Conservation (phyloP, 2,329 filamentous ascomycete species). For the Pezicula radicicola region DNA sequence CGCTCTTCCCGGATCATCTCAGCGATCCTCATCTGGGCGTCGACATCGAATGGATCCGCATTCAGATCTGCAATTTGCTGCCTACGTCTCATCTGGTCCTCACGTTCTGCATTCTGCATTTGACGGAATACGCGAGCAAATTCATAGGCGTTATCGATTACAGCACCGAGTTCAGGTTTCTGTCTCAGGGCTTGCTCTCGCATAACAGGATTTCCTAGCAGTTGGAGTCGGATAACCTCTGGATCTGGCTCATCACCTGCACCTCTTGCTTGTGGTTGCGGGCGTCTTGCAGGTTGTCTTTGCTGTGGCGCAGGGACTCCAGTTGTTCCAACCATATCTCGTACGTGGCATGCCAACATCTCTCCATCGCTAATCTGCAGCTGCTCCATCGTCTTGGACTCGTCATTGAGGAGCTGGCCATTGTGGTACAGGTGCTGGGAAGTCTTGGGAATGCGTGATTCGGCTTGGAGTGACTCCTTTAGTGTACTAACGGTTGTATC, state of each 20-base stretch:
- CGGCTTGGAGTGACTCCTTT: constrained; percentile 83
- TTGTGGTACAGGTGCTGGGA: constrained; percentile 89
- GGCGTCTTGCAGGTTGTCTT: constrained; percentile 30
- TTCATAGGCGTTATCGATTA: constrained; percentile 69
- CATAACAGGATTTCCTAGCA: constrained; percentile 74
- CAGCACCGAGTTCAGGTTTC: constrained; percentile 74
- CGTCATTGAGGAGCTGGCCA: constrained; percentile 74
- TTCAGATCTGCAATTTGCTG: constrained; percentile 83
- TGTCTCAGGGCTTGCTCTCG: constrained; percentile 68
- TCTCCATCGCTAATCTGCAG: constrained; percentile 83
- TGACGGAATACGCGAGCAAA: constrained; percentile 73
- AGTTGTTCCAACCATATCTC: constrained; percentile 51
- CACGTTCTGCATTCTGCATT: constrained; percentile 66
- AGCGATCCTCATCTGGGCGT: constrained; percentile 88
- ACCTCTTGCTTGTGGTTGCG: constrained; percentile 27
- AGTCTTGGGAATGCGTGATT: constrained; percentile 68
- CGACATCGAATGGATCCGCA: constrained; percentile 89
- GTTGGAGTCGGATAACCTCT: constrained; percentile 78
- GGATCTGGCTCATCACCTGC: constrained; percentile 54
- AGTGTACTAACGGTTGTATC: constrained; percentile 83
- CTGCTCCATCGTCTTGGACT: constrained; percentile 77
- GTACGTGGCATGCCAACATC: constrained; percentile 85
- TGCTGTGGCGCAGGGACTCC: constrained; percentile 30
- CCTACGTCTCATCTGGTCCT: constrained; percentile 73
- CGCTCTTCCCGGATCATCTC: constrained; percentile 95